A percentile compares a stretch with the other conserved stretches of the same genome.
Evolutionary conservation across 2,329 filamentous ascomycete genomes (phyloP).

Genomic region (Botrytis squamosa): DNA sequence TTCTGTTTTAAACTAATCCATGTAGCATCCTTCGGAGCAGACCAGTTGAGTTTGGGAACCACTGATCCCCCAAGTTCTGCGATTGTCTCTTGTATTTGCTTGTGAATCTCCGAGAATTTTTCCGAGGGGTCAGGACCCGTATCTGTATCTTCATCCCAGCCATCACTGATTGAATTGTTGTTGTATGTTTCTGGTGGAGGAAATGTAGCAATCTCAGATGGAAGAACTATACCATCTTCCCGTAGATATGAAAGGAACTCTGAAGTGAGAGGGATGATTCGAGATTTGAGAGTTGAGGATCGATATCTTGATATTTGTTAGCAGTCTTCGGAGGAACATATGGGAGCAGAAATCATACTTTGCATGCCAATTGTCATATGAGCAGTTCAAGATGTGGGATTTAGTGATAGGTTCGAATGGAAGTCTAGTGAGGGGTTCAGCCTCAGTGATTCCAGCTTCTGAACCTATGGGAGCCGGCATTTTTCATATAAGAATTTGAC

Average conservation of each 20-base stretch:
- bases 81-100: slow-evolving; percentile 74
- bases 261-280: slow-evolving; percentile 72
- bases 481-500: slow-evolving; percentile 8
- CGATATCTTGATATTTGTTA: slow-evolving; percentile 59
- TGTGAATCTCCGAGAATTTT: slow-evolving; percentile 68
- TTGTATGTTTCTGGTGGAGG: slow-evolving; percentile 32
- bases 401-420: slow-evolving; percentile 82
- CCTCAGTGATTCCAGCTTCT: slow-evolving; percentile 21
- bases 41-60: slow-evolving; percentile 96
- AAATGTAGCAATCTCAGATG: slow-evolving; percentile 53
- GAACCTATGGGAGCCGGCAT: slow-evolving; percentile 35
- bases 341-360: slow-evolving; percentile 48
- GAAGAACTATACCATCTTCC: slow-evolving; percentile 88
- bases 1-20: slow-evolving; percentile 86
- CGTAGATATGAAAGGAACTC: slow-evolving; percentile 84
- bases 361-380: slow-evolving; percentile 89
- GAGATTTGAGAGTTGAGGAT: slow-evolving; percentile 77
- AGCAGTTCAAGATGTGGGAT: slow-evolving; percentile 89
- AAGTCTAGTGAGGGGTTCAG: slow-evolving; percentile 43
- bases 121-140: slow-evolving; percentile 33
- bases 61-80: slow-evolving; percentile 79
- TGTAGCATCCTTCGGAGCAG: slow-evolving; percentile 89
- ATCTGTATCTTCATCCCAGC: slow-evolving; percentile 48
- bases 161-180: slow-evolving; percentile 53
- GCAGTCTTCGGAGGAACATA: background rate